Conservation (phyloP, 805 yeast species). For the Saturnispora galanensis region DNA sequence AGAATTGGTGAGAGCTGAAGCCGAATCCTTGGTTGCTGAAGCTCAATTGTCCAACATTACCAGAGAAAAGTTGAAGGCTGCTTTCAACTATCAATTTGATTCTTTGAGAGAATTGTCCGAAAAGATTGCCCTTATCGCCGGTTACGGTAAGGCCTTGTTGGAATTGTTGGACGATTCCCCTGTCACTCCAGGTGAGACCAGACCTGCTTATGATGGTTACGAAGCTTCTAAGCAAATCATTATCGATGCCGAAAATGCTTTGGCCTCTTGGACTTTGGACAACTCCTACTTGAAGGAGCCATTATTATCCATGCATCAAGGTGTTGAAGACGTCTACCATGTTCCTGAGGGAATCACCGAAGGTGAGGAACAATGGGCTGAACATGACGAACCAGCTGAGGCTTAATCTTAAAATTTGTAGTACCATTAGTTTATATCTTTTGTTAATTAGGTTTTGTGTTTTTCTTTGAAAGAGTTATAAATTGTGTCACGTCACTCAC, state of each 20-base stretch:
- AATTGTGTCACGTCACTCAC: too few species aligned
- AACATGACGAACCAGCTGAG: slow-evolving; percentile 9
- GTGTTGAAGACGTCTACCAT: slow-evolving; percentile 37
- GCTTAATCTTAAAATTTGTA: neutral
- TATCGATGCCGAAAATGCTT: slow-evolving; percentile 75
- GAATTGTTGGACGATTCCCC: slow-evolving; percentile 78
- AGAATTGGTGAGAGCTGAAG: slow-evolving; percentile 85
- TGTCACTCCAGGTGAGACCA: slow-evolving; percentile 86
- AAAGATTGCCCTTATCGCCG: slow-evolving; percentile 77
- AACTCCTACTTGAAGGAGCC: slow-evolving; percentile 84
- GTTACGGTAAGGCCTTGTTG: slow-evolving; percentile 79
- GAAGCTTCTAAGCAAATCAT: slow-evolving; percentile 84
- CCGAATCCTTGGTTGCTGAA: slow-evolving; percentile 84
- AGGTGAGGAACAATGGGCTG: slow-evolving; percentile 23
- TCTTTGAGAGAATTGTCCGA: slow-evolving; percentile 80
- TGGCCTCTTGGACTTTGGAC: slow-evolving; percentile 79
- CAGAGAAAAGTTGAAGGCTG: slow-evolving; percentile 77
- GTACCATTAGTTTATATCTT: neutral
- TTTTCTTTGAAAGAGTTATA: neutral
- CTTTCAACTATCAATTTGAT: slow-evolving; percentile 77
- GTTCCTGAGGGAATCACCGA: slow-evolving; percentile 53
- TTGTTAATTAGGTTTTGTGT: neutral
- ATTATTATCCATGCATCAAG: slow-evolving; percentile 55
- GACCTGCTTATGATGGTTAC: slow-evolving; percentile 83
- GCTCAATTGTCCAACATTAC: slow-evolving; percentile 86